Evolutionary conservation across 129 eudicot species (phyloP).

Genomic region (Mikania micrantha): DNA sequence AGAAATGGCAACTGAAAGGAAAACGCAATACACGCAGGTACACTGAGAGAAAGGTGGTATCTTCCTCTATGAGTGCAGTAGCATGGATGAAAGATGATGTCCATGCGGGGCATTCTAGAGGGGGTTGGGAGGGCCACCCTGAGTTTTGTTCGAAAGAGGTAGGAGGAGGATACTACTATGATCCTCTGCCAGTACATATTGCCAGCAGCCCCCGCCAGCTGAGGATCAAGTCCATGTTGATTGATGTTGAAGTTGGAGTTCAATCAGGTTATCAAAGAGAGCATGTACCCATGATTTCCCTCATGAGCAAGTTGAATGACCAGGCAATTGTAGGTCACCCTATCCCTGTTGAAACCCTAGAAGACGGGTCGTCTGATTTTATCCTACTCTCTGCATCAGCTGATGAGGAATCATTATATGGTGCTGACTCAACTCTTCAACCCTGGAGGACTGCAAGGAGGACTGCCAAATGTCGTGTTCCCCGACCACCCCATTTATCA

Average conservation of each 20-base stretch:
- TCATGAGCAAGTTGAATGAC: conserved; percentile 84
- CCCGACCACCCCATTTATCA: conserved; percentile 35
- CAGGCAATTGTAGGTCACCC: conserved; percentile 95
- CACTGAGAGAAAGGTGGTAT: conserved; percentile 30
- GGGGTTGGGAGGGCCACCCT: conserved; percentile 33
- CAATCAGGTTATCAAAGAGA: conserved; percentile 74
- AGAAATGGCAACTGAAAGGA: conserved; percentile 77
- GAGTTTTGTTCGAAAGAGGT: background rate
- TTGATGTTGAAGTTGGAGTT: conserved; percentile 80
- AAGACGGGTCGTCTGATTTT: conserved; percentile 48
- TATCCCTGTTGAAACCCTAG: conserved; percentile 70
- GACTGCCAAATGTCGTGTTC: conserved; percentile 72
- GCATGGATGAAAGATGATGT: conserved; percentile 14
- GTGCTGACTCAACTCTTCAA: conserved; percentile 40
- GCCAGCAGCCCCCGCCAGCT: conserved; percentile 21
- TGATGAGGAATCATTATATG: conserved; percentile 26
- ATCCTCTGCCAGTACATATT: conserved; percentile 30
- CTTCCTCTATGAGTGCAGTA: conserved; percentile 11
- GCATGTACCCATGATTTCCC: conserved; percentile 86
- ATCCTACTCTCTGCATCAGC: conserved; percentile 30
- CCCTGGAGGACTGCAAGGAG: conserved; percentile 95
- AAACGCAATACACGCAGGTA: conserved; percentile 67
- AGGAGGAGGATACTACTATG: background rate
- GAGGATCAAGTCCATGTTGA: conserved; percentile 30
- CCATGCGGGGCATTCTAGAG: background rate